These are phyloP conservation scores for Aspergillus japonicus DNA, from an alignment of 2,329 filamentous ascomycete species.

Conservation along the genomic window DNA sequence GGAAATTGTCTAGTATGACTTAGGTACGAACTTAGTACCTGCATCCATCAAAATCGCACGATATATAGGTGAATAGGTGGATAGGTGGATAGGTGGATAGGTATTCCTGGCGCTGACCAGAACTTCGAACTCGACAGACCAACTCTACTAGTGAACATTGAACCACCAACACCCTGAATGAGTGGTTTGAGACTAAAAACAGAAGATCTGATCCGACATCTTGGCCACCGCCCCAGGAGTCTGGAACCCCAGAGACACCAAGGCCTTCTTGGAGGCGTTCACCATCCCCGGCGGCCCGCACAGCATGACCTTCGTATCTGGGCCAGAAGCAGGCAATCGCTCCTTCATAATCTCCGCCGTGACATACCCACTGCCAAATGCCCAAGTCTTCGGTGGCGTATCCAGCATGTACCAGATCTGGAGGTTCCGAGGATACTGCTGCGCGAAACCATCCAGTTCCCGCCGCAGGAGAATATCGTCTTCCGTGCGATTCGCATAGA, in stretches of 20 bases:
- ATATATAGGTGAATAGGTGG: too few relatives aligned
- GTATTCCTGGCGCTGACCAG: too few relatives aligned
- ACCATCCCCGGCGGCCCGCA: slow-evolving; percentile 64
- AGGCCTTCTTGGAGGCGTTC: slow-evolving; percentile 54
- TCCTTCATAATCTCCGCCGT: slow-evolving; percentile 53
- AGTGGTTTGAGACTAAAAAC: slow-evolving; percentile 40
- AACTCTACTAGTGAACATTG: too few relatives aligned
- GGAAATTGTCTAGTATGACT: too few relatives aligned
- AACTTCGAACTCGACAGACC: too few relatives aligned
- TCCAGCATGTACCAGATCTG: slow-evolving; percentile 58
- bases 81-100: too few relatives aligned
- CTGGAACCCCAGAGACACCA: slow-evolving; percentile 53
- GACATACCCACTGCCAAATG: slow-evolving; percentile 51
- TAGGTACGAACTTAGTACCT: too few relatives aligned
- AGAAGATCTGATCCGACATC: slow-evolving; percentile 57
- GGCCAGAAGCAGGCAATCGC: slow-evolving; percentile 47
- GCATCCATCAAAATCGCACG: too few relatives aligned
- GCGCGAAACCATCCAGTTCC: slow-evolving; percentile 56
- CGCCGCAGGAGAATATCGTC: slow-evolving; percentile 59
- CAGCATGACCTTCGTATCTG: slow-evolving; percentile 55
- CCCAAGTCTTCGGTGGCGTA: slow-evolving; percentile 49
- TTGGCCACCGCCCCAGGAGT: slow-evolving; percentile 52
- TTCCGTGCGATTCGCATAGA: slow-evolving; percentile 61
- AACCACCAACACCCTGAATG: too few relatives aligned
- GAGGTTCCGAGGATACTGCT: slow-evolving; percentile 54